Evolutionary conservation across 306 rosid species (phyloP), one percentile per base, ranked within the genome.

Genomic region (Sechiopsis laciniata): DNA sequence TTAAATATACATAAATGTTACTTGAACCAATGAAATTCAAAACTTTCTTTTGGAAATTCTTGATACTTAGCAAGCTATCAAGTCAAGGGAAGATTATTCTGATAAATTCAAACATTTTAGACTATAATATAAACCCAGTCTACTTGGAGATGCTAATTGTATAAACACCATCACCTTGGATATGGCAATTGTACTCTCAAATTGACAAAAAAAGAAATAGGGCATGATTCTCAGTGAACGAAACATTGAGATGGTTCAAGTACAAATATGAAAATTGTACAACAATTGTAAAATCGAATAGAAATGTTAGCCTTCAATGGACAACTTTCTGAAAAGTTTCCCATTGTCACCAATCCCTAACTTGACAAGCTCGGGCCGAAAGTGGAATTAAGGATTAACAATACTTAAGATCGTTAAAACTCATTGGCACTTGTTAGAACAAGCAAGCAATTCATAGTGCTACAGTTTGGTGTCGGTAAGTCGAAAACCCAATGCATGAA

Each of bases 381-480:
- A 13, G 37, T 12, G 37, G 5, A 22, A 69, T 22, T 24, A 22
- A 69, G 57, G 13, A 48, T 50, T 69, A 50, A 69, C 55, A 7
- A 48, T 69, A 12, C 20, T 48, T 46, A 5, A 45, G 56, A 22
- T 68, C 22, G 13, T 68, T 48, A 48, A 17, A 48, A 66, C 57
- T 48, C 57, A 48, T 68, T 48, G 37, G 11, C 42, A 68, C 56
- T 6, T 12, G 56, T 3, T 11, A 45, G 55, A 66, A 45, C 20
- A 19, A 66, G 37, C 37, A 32, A 32, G 55, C 48, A 19, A 66
- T 45, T 20, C 55, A 4, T 54, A 66, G 72, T 10, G 72, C 55
- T 67, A 67, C 54, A 5, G 17, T 67, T 45, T 20, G 37, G 40
- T 68, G 35, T 68, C 57, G 73, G 73, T 20, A 10, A 13, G 42